Evolutionary conservation across 2,329 filamentous ascomycete species (phyloP), one percentile per base, ranked within the genome.

Genomic region (Xylaria sp.): DNA sequence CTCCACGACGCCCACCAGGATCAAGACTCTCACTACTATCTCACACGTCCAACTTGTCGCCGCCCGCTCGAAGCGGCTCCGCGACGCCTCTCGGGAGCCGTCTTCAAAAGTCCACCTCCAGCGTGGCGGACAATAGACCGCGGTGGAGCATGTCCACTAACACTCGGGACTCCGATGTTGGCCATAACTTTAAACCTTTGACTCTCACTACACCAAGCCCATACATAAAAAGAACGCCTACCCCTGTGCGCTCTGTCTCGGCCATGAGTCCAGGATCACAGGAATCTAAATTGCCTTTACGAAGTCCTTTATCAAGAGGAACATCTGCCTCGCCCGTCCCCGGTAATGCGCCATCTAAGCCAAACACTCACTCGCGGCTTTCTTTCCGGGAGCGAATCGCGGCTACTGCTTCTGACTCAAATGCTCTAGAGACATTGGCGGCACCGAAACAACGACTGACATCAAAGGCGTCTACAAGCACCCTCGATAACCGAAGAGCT

Each of bases 81-180:
- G 82, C 84, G 12, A 88, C 87, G 0, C 85, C 86, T 5, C 85
- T 80, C 70, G 73, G 77, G 66, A 73, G 81, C 79, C 71, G 79
- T 74, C 56, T 81, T 57, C 77, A 84, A 63, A 82, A 85, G 59
- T 81, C 86, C 64, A 76, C 81, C 45, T 81, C 83, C 1, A 83
- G 82, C 12, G 72, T 84, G 39, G 77, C 78, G 23, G 81, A 86
- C 65, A 83, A 86, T 65, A 88, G 91, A 59, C 93, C 93, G 3
- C 86, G 89, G 66, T 96, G 93, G 93, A 95, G 90, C 75, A 76
- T 75, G 12, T 91, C 89, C 34, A 87, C 89, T 6, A 93, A 91
- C 73, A 86, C 87, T 4, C 81, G 81, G 7, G 86, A 89, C 68
- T 82, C 89, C n/a, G 85, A 90, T 36, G 86, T 87, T n/a, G 89